Percentiles rank a stretch among this genome's conserved stretches.
phyloP scores from a whole-genome alignment of 257 asterid species.

The Salvia splendens region DNA sequence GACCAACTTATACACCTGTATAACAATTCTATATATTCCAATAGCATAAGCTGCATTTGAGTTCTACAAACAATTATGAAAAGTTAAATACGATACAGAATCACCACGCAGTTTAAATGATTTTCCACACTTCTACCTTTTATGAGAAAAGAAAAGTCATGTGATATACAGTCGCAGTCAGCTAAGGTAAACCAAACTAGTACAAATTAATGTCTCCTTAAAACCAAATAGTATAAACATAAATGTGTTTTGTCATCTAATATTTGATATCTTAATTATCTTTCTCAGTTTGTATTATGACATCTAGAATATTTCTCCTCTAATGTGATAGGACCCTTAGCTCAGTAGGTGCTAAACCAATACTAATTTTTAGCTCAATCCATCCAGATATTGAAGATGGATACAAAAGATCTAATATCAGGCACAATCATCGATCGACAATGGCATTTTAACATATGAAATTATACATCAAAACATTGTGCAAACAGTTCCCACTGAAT shows the following conservation, averaged over 20 bases:
- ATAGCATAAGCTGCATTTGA: slow-evolving; percentile 1
- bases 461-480: slow-evolving; percentile 7
- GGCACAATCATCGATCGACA: slow-evolving; percentile 5
- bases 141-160: slow-evolving; percentile 7
- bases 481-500: slow-evolving; percentile 2
- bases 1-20: slow-evolving; percentile 1
- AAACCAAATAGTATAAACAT: not conserved
- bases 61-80: not conserved
- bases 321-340: slow-evolving; percentile 3
- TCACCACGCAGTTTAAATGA: not conserved
- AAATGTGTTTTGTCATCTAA: slow-evolving; percentile 5
- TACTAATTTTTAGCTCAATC: slow-evolving; percentile 1
- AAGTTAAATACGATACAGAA: not conserved
- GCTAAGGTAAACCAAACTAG: not conserved
- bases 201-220: not conserved
- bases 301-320: slow-evolving; percentile 4
- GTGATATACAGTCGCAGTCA: not conserved
- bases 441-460: not conserved
- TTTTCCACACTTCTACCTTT: not conserved
- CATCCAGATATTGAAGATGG: not conserved
- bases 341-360: not conserved
- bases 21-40: slow-evolving; percentile 6
- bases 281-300: not conserved
- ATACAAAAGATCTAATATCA: not conserved
- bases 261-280: not conserved